phyloP scores from a whole-genome alignment of 2,329 filamentous ascomycete species.

The Aspergillus sp. region DNA sequence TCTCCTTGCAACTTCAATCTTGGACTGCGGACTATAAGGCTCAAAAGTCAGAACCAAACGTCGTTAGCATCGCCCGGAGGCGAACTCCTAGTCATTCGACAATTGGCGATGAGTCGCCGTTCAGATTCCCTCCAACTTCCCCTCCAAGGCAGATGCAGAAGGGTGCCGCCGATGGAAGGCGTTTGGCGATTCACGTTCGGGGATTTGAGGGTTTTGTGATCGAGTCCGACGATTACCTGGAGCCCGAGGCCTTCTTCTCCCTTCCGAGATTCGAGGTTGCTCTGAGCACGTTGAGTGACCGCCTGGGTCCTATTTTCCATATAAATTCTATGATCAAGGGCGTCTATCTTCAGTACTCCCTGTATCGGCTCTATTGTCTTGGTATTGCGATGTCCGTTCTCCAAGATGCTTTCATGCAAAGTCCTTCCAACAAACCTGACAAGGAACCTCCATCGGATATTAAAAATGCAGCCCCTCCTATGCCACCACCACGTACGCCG shows the following conservation, averaged over 20 bases:
- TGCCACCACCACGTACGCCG: slow-evolving; percentile 21
- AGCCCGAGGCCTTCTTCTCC: slow-evolving; percentile 76
- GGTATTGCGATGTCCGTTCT: slow-evolving; percentile 75
- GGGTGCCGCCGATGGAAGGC: slow-evolving; percentile 64
- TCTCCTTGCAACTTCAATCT: slow-evolving; percentile 78
- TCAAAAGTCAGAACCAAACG: slow-evolving; percentile 60
- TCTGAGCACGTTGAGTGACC: slow-evolving; percentile 76
- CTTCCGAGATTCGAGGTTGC: slow-evolving; percentile 83
- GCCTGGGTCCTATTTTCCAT: slow-evolving; percentile 80
- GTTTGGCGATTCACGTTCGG: slow-evolving; percentile 70
- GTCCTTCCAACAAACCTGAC: slow-evolving; percentile 12
- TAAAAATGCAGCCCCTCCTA: slow-evolving; percentile 12
- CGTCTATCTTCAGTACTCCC: slow-evolving; percentile 77
- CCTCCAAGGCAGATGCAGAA: slow-evolving; percentile 37
- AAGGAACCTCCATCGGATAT: slow-evolving; percentile 7
- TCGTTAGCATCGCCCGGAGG: slow-evolving; percentile 49
- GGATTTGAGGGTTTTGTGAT: slow-evolving; percentile 87
- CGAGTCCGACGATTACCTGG: slow-evolving; percentile 76
- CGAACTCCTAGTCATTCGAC: slow-evolving; percentile 66
- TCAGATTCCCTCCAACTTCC: slow-evolving; percentile 45
- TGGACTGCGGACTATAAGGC: slow-evolving; percentile 86
- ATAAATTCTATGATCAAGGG: slow-evolving; percentile 74
- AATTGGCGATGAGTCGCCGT: slow-evolving; percentile 58
- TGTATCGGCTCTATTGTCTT: slow-evolving; percentile 87
- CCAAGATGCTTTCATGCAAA: slow-evolving; percentile 54